A percentile compares a stretch with the other conserved stretches of the same genome.
phyloP scores from a whole-genome alignment of 208 protist genomes.

The Porcisia deanei region DNA sequence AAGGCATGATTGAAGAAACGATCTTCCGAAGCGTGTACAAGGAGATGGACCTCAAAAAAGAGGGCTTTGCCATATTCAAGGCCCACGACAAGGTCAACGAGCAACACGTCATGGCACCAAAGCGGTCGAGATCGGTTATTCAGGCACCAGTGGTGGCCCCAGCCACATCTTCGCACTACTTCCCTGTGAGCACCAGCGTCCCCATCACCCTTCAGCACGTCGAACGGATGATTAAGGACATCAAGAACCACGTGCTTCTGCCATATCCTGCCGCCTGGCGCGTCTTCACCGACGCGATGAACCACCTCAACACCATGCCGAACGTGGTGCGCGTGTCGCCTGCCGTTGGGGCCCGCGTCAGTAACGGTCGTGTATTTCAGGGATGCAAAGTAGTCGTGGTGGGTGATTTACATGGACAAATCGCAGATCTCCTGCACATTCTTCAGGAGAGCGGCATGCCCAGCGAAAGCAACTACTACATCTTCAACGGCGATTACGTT shows the following conservation, averaged over 20 bases:
- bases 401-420: slow-evolving; percentile 89
- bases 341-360: slow-evolving; percentile 61
- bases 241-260: slow-evolving; percentile 66
- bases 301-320: slow-evolving; percentile 82
- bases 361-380: slow-evolving; percentile 75
- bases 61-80: slow-evolving; percentile 88
- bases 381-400: slow-evolving; percentile 88
- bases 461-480: slow-evolving; percentile 78
- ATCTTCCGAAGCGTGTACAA: slow-evolving; percentile 83
- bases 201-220: slow-evolving; percentile 78
- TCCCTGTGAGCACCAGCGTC: slow-evolving; percentile 50
- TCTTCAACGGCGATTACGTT: slow-evolving; percentile 97
- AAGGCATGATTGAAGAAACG: slow-evolving; percentile 72
- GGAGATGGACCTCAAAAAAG: slow-evolving; percentile 89
- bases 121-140: slow-evolving; percentile 72
- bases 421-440: slow-evolving; percentile 87
- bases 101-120: slow-evolving; percentile 67
- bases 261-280: slow-evolving; percentile 84
- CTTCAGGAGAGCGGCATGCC: slow-evolving; percentile 81
- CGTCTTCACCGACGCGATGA: slow-evolving; percentile 85
- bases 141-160: slow-evolving; percentile 68
- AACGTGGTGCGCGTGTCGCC: slow-evolving; percentile 80
- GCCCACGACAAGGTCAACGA: slow-evolving; percentile 81
- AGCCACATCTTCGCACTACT: slow-evolving; percentile 79
- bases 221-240: slow-evolving; percentile 69